These are phyloP conservation scores for Globisporangium rhizosaccharum DNA, from an alignment of 352 stramenopile genomes.

Conservation along the genomic window DNA sequence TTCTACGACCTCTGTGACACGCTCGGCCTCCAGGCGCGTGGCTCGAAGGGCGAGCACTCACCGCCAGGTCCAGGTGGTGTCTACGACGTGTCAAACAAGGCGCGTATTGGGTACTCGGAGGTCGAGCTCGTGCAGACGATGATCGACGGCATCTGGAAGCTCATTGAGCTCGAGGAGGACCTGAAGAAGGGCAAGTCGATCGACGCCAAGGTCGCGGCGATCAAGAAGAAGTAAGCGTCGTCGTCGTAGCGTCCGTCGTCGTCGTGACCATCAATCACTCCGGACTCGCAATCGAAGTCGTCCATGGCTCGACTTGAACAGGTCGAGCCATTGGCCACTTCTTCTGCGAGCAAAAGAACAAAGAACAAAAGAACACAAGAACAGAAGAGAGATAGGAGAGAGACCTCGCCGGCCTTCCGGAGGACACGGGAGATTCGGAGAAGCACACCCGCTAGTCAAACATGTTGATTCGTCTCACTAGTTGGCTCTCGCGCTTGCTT, in stretches of 20 bases:
- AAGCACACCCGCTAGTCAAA: constrained; percentile 9
- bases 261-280: no score
- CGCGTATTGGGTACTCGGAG: constrained; percentile 91
- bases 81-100: constrained; percentile 94
- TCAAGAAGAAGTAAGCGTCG: constrained; percentile 29
- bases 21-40: constrained; percentile 74
- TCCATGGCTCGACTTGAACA: no score
- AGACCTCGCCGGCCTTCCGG: neutral
- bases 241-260: no score
- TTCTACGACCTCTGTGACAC: constrained; percentile 73
- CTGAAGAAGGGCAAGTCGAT: constrained; percentile 80
- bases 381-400: neutral
- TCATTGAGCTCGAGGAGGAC: constrained; percentile 91
- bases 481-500: neutral
- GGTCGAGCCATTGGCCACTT: no score
- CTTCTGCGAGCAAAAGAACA: no score
- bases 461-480: constrained; percentile 5
- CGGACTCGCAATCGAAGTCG: no score
- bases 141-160: constrained; percentile 90
- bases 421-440: neutral
- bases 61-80: constrained; percentile 77
- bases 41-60: constrained; percentile 80
- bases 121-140: constrained; percentile 94
- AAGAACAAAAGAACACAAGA: no score
- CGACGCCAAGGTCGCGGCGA: constrained; percentile 47